Conservation (phyloP, 2,329 filamentous ascomycete genomes). For the Fusarium ambrosium region DNA sequence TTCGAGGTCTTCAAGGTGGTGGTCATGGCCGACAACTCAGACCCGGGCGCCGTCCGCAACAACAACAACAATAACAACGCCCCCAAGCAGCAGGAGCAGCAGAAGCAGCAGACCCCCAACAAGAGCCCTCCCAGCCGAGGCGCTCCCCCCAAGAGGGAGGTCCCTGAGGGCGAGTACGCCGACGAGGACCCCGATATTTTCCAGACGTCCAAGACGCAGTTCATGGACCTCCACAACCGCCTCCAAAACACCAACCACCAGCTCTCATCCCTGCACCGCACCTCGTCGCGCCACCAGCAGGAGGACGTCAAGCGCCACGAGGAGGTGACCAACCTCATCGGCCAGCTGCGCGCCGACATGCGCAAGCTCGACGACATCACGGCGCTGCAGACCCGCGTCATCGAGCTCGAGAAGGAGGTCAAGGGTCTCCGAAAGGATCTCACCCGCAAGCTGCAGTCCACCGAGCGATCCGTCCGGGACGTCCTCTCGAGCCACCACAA, state of each 20-base stretch:
- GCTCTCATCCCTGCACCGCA: slow-evolving; percentile 71
- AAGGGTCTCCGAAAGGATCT: slow-evolving; percentile 67
- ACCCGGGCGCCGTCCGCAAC: slow-evolving; percentile 45
- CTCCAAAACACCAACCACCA: slow-evolving; percentile 81
- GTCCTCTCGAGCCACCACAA: slow-evolving; percentile 65
- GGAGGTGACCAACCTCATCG: slow-evolving; percentile 64
- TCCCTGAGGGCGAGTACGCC: slow-evolving; percentile 58
- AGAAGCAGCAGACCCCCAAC: slow-evolving; percentile 39
- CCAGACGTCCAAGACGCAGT: slow-evolving; percentile 71
- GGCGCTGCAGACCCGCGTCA: slow-evolving; percentile 60
- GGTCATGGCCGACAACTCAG: slow-evolving; percentile 70
- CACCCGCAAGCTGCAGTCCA: slow-evolving; percentile 62
- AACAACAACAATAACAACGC: slow-evolving; percentile 39
- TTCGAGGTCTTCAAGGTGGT: slow-evolving; percentile 93
- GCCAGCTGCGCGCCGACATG: slow-evolving; percentile 61
- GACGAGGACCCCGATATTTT: slow-evolving; percentile 64
- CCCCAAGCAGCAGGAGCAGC: slow-evolving; percentile 37
- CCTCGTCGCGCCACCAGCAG: slow-evolving; percentile 65
- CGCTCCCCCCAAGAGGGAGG: slow-evolving; percentile 18
- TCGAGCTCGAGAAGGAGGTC: slow-evolving; percentile 70
- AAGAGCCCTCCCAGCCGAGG: slow-evolving; percentile 26
- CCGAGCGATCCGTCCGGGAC: slow-evolving; percentile 67
- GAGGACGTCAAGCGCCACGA: slow-evolving; percentile 69
- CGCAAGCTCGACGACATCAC: slow-evolving; percentile 61
- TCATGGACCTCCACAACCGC: slow-evolving; percentile 87